Conservation (phyloP, 495 filamentous ascomycete species). For the Penicillium ucsense region DNA sequence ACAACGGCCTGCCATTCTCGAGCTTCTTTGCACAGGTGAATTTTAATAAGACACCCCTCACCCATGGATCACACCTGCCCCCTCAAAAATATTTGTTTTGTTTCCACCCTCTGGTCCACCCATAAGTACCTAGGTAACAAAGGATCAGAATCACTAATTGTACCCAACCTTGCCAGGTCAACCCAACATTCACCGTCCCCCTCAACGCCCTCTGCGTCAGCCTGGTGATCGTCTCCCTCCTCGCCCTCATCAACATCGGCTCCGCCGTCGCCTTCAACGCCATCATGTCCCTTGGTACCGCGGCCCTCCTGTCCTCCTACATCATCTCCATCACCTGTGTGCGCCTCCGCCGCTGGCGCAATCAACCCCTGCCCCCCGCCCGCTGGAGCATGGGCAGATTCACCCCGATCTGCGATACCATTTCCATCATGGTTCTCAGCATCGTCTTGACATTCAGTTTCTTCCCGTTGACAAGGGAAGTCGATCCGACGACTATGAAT, state of each 20-base stretch:
- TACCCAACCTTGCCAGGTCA: constrained; percentile 23
- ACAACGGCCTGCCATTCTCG: constrained; percentile 28
- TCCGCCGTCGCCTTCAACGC: constrained; percentile 35
- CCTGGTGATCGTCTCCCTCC: constrained; percentile 30
- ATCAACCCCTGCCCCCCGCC: not conserved
- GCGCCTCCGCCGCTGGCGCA: not conserved
- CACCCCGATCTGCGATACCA: not conserved
- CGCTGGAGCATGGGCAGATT: constrained; percentile 3
- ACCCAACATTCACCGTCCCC: constrained; percentile 40
- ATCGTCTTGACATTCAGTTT: not conserved
- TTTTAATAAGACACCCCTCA: not conserved
- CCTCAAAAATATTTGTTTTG: not conserved
- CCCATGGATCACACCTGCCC: not conserved
- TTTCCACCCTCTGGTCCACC: not conserved
- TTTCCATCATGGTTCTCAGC: not conserved
- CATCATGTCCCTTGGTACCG: constrained; percentile 31
- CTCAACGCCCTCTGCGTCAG: constrained; percentile 41
- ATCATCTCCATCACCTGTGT: constrained; percentile 3
- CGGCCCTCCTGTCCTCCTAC: constrained; percentile 2
- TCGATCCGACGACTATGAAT: not conserved
- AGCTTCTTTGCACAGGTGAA: constrained; percentile 40
- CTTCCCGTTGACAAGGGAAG: not conserved
- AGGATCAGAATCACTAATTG: not conserved
- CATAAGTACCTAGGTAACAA: too few species aligned
- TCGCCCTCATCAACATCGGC: constrained; percentile 43